Conservation (phyloP, 768 basidiomycete species). For the Suillus variegatus region DNA sequence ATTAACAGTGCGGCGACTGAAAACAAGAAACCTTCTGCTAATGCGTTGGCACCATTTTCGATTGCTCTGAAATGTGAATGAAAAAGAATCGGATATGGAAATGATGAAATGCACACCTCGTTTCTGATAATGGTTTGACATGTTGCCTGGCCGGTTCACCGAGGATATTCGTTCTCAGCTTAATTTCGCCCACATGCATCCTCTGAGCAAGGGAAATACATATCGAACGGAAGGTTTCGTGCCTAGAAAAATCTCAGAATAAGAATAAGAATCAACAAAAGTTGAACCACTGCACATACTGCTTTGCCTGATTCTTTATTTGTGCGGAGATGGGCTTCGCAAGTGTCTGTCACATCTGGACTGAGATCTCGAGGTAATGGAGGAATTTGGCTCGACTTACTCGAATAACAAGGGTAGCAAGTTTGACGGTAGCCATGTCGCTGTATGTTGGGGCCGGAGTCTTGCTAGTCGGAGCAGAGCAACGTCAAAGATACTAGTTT, state of each 20-base stretch:
- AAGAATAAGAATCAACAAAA: neutral
- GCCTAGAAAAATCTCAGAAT: slow-evolving; percentile 40
- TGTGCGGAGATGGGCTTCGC: slow-evolving; percentile 78
- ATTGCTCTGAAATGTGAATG: slow-evolving; percentile 59
- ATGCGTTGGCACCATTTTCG: slow-evolving; percentile 80
- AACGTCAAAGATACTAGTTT: neutral
- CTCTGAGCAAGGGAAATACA: slow-evolving; percentile 76
- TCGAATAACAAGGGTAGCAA: slow-evolving; percentile 73
- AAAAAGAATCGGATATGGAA: neutral
- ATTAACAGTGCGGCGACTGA: slow-evolving; percentile 73
- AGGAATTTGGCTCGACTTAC: slow-evolving; percentile 42
- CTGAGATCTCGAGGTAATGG: neutral
- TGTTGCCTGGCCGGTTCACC: slow-evolving; percentile 69
- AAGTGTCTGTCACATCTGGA: slow-evolving; percentile 54
- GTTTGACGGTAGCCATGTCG: slow-evolving; percentile 70
- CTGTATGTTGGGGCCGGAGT: neutral
- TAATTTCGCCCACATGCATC: slow-evolving; percentile 74
- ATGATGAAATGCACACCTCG: slow-evolving; percentile 46
- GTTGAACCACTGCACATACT: slow-evolving; percentile 45
- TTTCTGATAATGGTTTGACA: slow-evolving; percentile 77
- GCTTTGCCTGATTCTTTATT: slow-evolving; percentile 69
- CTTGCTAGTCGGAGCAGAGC: neutral
- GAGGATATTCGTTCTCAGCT: slow-evolving; percentile 72
- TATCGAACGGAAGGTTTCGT: slow-evolving; percentile 67
- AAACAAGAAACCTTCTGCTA: slow-evolving; percentile 87